Conservation (phyloP, 2,329 filamentous ascomycete genomes). For the Diaporthe vexans region DNA sequence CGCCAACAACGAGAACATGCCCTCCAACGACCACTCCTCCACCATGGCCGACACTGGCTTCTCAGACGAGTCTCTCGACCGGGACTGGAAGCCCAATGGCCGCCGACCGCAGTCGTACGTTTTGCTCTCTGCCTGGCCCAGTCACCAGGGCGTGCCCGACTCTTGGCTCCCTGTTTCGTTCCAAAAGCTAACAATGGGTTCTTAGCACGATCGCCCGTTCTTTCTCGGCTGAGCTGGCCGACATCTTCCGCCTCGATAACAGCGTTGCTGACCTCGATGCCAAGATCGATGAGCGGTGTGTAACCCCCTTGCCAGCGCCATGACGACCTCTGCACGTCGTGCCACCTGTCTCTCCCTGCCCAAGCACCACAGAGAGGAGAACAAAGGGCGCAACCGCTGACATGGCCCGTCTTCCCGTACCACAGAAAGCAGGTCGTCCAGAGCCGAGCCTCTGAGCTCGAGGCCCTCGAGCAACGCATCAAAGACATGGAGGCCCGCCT, state of each 20-base stretch:
- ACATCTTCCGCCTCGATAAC: constrained; percentile 90
- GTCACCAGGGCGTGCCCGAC: constrained; percentile 41
- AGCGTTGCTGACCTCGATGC: constrained; percentile 73
- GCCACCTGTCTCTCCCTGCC: neutral
- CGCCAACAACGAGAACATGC: constrained; percentile 14
- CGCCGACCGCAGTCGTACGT: constrained; percentile 88
- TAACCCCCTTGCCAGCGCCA: constrained; percentile 43
- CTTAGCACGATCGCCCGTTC: constrained; percentile 86
- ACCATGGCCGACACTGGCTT: constrained; percentile 31
- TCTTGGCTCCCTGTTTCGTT: neutral
- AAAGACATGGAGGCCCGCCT: constrained; percentile 88
- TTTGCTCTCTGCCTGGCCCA: constrained; percentile 52
- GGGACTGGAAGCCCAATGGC: constrained; percentile 84
- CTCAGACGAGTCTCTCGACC: constrained; percentile 77
- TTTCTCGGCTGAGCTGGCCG: constrained; percentile 88
- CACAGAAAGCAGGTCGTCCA: constrained; percentile 83
- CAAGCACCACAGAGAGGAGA: neutral
- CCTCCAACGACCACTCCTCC: neutral
- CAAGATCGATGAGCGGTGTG: constrained; percentile 86
- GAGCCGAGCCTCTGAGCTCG: constrained; percentile 82
- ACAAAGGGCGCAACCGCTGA: constrained; percentile 34
- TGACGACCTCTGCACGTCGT: constrained; percentile 30
- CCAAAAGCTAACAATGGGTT: constrained; percentile 41
- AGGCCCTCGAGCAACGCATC: constrained; percentile 86
- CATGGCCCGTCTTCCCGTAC: constrained; percentile 22